Evolutionary conservation across 208 protist species (phyloP).

Genomic region (Crithidia expoeki): DNA sequence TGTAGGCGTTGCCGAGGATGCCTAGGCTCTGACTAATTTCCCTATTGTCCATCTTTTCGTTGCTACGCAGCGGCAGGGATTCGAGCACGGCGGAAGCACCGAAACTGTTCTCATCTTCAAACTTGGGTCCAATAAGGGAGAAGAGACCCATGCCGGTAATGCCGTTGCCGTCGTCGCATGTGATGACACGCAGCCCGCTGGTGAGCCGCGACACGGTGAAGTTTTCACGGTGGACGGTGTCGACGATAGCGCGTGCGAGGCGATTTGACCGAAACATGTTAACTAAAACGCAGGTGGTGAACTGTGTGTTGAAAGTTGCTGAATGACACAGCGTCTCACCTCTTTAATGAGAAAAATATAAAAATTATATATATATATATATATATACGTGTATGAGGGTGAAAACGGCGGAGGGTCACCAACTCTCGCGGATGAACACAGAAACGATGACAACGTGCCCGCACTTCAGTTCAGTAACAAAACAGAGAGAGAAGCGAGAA

Average conservation of each 20-base stretch:
- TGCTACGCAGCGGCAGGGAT: constrained; percentile 71
- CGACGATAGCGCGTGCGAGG: constrained; percentile 46
- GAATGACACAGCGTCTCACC: too few species aligned
- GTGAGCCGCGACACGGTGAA: constrained; percentile 75
- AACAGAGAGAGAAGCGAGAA: too few species aligned
- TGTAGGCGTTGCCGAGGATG: constrained; percentile 79
- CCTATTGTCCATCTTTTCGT: constrained; percentile 49
- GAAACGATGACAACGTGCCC: too few species aligned
- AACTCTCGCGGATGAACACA: too few species aligned
- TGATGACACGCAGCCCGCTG: constrained; percentile 85
- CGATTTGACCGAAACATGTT: constrained; percentile 56
- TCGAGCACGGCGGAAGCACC: constrained; percentile 83
- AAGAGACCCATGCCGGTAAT: constrained; percentile 90
- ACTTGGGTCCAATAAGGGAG: constrained; percentile 82
- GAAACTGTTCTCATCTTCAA: constrained; percentile 62
- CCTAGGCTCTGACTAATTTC: constrained; percentile 72
- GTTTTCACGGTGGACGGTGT: constrained; percentile 63
- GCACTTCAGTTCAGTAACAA: too few species aligned
- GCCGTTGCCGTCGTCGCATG: constrained; percentile 80
- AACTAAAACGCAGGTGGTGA: too few species aligned
- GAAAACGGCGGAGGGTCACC: too few species aligned
- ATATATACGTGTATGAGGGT: too few species aligned
- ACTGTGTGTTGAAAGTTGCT: not conserved
- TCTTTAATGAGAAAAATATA: too few species aligned
- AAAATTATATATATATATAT: too few species aligned